These are phyloP conservation scores for Leccinum subtestaceum DNA, from an alignment of 768 basidiomycete genomes.

Conservation along the genomic window DNA sequence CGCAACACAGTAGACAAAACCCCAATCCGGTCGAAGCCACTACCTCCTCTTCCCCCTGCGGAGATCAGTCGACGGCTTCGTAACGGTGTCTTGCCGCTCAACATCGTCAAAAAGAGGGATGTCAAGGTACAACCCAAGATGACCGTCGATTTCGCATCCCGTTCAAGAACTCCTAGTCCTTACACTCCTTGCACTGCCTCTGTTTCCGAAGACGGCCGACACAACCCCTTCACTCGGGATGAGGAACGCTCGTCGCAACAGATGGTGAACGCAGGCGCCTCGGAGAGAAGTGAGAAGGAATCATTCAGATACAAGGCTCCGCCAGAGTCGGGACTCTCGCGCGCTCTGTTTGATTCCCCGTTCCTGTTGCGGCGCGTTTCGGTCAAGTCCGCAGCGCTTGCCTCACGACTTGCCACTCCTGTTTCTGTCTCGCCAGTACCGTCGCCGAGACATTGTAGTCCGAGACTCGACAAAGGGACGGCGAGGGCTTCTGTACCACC, in stretches of 20 bases:
- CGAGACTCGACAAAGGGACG: slow-evolving; percentile 11
- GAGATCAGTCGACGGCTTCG: slow-evolving; percentile 14
- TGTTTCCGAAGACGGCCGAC: not conserved
- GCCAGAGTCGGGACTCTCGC: slow-evolving; percentile 4
- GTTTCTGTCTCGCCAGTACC: not conserved
- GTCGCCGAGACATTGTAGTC: not conserved
- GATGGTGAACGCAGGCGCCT: not conserved
- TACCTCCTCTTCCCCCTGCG: not conserved
- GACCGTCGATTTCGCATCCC: not conserved
- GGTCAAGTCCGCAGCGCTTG: slow-evolving; percentile 11
- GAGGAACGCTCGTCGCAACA: not conserved
- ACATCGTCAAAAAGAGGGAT: not conserved
- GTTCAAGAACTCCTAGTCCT: slow-evolving; percentile 1
- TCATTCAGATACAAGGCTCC: slow-evolving; percentile 12
- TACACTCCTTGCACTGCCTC: slow-evolving; percentile 1
- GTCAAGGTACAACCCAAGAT: not conserved
- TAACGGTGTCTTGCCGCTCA: slow-evolving; percentile 9
- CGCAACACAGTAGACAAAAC: slow-evolving; percentile 13
- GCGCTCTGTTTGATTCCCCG: not conserved
- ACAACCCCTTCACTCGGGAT: not conserved
- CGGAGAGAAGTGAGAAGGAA: not conserved
- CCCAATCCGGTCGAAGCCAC: slow-evolving; percentile 3
- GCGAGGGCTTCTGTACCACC: slow-evolving; percentile 4
- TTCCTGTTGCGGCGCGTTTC: slow-evolving; percentile 1
- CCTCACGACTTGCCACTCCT: slow-evolving; percentile 11